phyloP scores from a whole-genome alignment of 1,139 yeast species.

The Suhomyces bribrorum region DNA sequence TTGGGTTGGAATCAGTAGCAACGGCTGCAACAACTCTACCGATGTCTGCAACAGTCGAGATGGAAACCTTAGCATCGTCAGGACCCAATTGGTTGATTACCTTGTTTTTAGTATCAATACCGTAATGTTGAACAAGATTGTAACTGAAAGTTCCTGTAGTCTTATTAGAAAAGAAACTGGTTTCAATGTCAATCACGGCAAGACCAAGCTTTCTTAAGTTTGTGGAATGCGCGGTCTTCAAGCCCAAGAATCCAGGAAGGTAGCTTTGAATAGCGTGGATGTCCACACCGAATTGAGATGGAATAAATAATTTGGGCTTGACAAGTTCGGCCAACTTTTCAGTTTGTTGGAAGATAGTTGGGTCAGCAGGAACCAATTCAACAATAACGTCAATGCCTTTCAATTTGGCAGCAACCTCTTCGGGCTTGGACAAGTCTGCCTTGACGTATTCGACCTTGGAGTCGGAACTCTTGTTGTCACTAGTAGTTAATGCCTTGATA shows the following conservation, averaged over 20 bases:
- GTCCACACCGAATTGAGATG: slow-evolving; percentile 64
- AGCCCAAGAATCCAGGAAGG: slow-evolving; percentile 36
- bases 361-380: slow-evolving; percentile 39
- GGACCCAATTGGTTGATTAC: slow-evolving; percentile 46
- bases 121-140: slow-evolving; percentile 37
- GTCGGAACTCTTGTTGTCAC: slow-evolving; percentile 31
- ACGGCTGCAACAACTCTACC: slow-evolving; percentile 44
- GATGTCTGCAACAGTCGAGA: slow-evolving; percentile 45
- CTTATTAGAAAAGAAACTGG: slow-evolving; percentile 47
- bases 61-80: slow-evolving; percentile 33
- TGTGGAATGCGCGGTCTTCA: slow-evolving; percentile 42
- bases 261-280: slow-evolving; percentile 22
- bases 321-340: slow-evolving; percentile 39
- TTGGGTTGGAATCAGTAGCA: slow-evolving; percentile 32
- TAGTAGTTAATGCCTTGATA: slow-evolving; percentile 50
- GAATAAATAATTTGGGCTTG: slow-evolving; percentile 56
- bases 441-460: slow-evolving; percentile 43
- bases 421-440: slow-evolving; percentile 29
- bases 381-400: slow-evolving; percentile 53
- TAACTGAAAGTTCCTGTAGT: slow-evolving; percentile 37
- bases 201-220: slow-evolving; percentile 33
- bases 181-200: slow-evolving; percentile 51
- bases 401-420: slow-evolving; percentile 33
- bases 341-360: slow-evolving; percentile 24
- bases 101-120: slow-evolving; percentile 36